phyloP scores from a whole-genome alignment of 2,329 filamentous ascomycete genomes.

The Pseudopyrenochaeta lycopersici region DNA sequence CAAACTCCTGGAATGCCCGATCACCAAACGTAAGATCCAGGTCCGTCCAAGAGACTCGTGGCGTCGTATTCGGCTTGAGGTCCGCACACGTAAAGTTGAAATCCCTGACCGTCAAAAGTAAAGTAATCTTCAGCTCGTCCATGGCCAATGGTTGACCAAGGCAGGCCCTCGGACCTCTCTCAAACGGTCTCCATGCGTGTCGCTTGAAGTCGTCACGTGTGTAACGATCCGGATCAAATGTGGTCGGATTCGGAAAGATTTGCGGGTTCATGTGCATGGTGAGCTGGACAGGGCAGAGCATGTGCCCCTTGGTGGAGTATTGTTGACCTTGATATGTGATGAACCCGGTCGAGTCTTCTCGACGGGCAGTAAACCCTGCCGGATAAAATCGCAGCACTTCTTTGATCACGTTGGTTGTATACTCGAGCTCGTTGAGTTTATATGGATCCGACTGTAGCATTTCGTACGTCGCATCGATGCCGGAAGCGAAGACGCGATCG shows the following conservation, averaged over 20 bases:
- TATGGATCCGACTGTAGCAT: constrained; percentile 55
- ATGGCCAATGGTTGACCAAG: constrained; percentile 66
- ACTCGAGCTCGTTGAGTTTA: constrained; percentile 61
- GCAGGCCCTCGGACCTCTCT: constrained; percentile 64
- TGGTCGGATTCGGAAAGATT: constrained; percentile 32
- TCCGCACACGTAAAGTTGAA: constrained; percentile 57
- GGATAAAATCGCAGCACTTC: constrained; percentile 64
- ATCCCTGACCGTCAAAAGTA: constrained; percentile 60
- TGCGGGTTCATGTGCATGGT: constrained; percentile 45
- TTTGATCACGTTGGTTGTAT: constrained; percentile 62
- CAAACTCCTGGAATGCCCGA: constrained; percentile 40
- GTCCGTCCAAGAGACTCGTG: constrained; percentile 34
- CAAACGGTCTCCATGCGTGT: constrained; percentile 65
- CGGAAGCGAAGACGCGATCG: constrained; percentile 60
- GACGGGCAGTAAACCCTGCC: constrained; percentile 56
- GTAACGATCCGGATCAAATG: constrained; percentile 48
- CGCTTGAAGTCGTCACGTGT: constrained; percentile 52
- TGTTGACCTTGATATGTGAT: constrained; percentile 53
- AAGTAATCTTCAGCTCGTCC: constrained; percentile 61
- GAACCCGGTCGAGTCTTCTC: constrained; percentile 46
- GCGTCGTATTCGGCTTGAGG: constrained; percentile 37
- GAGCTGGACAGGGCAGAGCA: constrained; percentile 54
- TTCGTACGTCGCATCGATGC: constrained; percentile 47
- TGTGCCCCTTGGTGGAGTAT: constrained; percentile 55
- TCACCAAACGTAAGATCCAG: constrained; percentile 43